phyloP scores from a whole-genome alignment of 805 yeast genomes.

The Kluyveromyces dobzhanskii region DNA sequence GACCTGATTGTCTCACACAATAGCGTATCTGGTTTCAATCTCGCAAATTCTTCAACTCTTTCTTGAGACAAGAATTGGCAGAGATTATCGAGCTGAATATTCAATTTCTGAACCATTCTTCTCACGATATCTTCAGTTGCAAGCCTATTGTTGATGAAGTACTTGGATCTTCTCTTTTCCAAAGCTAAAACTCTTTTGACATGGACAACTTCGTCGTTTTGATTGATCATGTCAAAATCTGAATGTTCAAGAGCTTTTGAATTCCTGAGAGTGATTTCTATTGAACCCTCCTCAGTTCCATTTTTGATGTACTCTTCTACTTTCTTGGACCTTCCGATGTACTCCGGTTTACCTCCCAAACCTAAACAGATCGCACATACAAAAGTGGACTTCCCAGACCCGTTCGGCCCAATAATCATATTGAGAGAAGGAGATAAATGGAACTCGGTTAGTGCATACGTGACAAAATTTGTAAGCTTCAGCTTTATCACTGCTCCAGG shows the following conservation, averaged over 20 bases:
- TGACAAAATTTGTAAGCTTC: constrained; percentile 57
- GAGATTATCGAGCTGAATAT: constrained; percentile 81
- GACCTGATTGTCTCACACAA: constrained; percentile 76
- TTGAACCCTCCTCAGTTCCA: constrained; percentile 36
- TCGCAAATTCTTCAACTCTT: constrained; percentile 86
- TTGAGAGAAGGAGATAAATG: constrained; percentile 75
- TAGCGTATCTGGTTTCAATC: constrained; percentile 64
- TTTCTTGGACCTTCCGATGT: constrained; percentile 60
- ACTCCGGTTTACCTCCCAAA: constrained; percentile 67
- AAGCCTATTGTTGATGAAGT: constrained; percentile 39
- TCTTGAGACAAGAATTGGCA: constrained; percentile 96
- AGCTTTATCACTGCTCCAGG: constrained; percentile 46
- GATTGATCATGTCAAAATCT: constrained; percentile 9
- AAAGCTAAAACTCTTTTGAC: constrained; percentile 39
- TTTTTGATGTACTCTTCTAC: constrained; percentile 63
- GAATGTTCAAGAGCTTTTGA: constrained; percentile 8
- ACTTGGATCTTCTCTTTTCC: constrained; percentile 39
- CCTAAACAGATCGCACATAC: constrained; percentile 91
- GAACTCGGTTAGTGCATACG: constrained; percentile 62
- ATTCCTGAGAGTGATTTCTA: constrained; percentile 31
- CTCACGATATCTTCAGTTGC: constrained; percentile 40
- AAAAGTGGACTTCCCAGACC: constrained; percentile 89
- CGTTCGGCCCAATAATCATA: constrained; percentile 94
- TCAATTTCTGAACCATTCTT: constrained; percentile 38
- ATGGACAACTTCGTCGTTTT: constrained; percentile 21